These are phyloP conservation scores for Fusarium dimerum DNA, from an alignment of 2,329 filamentous ascomycete species.

Conservation along the genomic window DNA sequence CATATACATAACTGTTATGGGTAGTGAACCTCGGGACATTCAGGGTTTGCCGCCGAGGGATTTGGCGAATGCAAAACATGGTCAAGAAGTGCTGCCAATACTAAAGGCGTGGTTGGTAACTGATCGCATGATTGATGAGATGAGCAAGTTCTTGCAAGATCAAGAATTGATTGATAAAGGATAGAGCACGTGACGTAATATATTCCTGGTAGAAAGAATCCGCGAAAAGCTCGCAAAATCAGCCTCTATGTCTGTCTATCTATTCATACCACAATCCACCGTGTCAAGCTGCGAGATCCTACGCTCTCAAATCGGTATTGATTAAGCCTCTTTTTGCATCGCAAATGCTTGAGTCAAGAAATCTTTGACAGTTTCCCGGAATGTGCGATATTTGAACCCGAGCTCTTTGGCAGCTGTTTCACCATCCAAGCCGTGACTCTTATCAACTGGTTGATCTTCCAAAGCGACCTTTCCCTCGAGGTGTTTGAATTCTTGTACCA, in stretches of 20 bases:
- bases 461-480: constrained; percentile 31
- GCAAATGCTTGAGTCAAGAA: constrained; percentile 28
- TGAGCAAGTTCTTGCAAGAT: no score
- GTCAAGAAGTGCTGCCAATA: constrained; percentile 12
- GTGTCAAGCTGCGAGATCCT: no score
- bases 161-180: no score
- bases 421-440: constrained; percentile 44
- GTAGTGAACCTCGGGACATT: neutral
- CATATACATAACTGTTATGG: neutral
- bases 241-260: no score
- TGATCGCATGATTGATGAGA: no score
- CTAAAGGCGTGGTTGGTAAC: neutral
- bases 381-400: constrained; percentile 38
- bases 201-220: no score
- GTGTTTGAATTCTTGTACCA: constrained; percentile 42
- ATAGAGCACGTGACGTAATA: no score
- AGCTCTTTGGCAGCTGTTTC: constrained; percentile 41
- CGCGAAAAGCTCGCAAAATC: no score
- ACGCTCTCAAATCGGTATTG: no score
- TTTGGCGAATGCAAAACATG: constrained; percentile 15
- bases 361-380: constrained; percentile 39
- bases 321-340: no score
- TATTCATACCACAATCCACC: no score
- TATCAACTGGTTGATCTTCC: constrained; percentile 38
- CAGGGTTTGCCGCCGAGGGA: constrained; percentile 1